A percentile compares a stretch with the other conserved stretches of the same genome.
Evolutionary conservation across 1,284 basidiomycete genomes (phyloP).

Genomic region (Naganishia cerealis): DNA sequence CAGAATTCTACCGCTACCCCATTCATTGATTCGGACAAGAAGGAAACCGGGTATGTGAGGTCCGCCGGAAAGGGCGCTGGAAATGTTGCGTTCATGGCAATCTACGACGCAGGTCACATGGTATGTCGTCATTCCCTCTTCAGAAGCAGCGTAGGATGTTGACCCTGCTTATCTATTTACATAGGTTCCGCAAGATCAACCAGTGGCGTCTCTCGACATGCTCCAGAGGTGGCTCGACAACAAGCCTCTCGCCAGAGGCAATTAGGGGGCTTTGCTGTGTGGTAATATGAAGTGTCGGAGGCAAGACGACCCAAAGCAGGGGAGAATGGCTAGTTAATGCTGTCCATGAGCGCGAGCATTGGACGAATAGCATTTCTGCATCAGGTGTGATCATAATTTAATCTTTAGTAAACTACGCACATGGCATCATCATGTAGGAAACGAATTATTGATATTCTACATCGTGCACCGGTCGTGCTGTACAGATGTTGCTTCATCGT

Average conservation of each 20-base stretch:
- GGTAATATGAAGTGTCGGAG: neutral
- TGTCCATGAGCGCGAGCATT: too few relatives aligned
- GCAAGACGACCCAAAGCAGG: too few relatives aligned
- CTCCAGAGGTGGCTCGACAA: constrained; percentile 61
- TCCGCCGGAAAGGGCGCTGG: constrained; percentile 68
- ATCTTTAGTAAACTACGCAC: neutral
- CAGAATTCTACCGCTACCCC: constrained; percentile 58
- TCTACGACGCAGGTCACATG: constrained; percentile 78
- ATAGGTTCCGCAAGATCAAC: constrained; percentile 73
- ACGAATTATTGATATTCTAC: too few relatives aligned
- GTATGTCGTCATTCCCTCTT: constrained; percentile 33
- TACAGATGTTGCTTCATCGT: neutral
- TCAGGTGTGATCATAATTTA: too few relatives aligned
- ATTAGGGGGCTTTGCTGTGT: constrained; percentile 9
- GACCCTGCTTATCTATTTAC: neutral
- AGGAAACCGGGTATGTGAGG: constrained; percentile 48
- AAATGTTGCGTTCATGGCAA: constrained; percentile 71
- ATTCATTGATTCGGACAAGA: constrained; percentile 57
- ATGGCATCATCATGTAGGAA: too few relatives aligned
- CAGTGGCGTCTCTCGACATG: constrained; percentile 67
- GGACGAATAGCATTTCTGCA: too few relatives aligned
- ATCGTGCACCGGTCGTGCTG: too few relatives aligned
- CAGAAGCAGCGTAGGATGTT: neutral
- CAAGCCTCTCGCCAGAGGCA: constrained; percentile 50
- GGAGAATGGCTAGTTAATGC: too few relatives aligned